Evolutionary conservation across 768 basidiomycete species (phyloP).

Genomic region (Hysterangium stoloniferum): DNA sequence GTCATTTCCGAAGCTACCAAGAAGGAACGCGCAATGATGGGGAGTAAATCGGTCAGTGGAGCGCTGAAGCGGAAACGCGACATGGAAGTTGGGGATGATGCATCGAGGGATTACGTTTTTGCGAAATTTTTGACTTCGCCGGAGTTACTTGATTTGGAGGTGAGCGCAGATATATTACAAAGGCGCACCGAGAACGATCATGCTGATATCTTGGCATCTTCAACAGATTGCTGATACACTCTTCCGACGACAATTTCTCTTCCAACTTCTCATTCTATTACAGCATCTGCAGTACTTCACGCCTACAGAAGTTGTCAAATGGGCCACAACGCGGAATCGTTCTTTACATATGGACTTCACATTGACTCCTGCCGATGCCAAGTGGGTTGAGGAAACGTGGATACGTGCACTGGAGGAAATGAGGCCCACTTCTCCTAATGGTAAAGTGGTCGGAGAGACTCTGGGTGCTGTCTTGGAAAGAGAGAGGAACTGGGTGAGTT

Average conservation of each 20-base stretch:
- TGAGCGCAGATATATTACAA: slow-evolving; percentile 24
- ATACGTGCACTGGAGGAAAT: slow-evolving; percentile 48
- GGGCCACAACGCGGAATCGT: slow-evolving; percentile 59
- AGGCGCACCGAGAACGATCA: slow-evolving; percentile 10
- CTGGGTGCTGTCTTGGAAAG: slow-evolving; percentile 64
- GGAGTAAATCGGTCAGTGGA: slow-evolving; percentile 44
- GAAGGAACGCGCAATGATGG: slow-evolving; percentile 85
- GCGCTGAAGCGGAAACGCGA: slow-evolving; percentile 64
- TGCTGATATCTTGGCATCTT: no score
- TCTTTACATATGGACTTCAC: slow-evolving; percentile 82
- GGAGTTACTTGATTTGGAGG: slow-evolving; percentile 83
- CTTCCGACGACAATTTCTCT: slow-evolving; percentile 88
- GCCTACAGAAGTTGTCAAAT: slow-evolving; percentile 51
- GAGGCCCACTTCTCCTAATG: slow-evolving; percentile 69
- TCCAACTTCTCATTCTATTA: slow-evolving; percentile 75
- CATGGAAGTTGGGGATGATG: slow-evolving; percentile 27
- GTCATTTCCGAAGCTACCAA: slow-evolving; percentile 81
- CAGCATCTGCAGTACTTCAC: slow-evolving; percentile 72
- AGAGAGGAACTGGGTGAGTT: slow-evolving; percentile 72
- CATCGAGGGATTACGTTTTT: slow-evolving; percentile 76
- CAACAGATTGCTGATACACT: slow-evolving; percentile 86
- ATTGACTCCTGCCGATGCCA: slow-evolving; percentile 53
- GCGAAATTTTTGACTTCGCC: slow-evolving; percentile 89
- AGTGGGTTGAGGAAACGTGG: slow-evolving; percentile 72
- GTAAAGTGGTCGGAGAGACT: slow-evolving; percentile 68